These are phyloP conservation scores for Gossypium raimondii DNA, from an alignment of 345 rosid species.

Conservation along the genomic window DNA sequence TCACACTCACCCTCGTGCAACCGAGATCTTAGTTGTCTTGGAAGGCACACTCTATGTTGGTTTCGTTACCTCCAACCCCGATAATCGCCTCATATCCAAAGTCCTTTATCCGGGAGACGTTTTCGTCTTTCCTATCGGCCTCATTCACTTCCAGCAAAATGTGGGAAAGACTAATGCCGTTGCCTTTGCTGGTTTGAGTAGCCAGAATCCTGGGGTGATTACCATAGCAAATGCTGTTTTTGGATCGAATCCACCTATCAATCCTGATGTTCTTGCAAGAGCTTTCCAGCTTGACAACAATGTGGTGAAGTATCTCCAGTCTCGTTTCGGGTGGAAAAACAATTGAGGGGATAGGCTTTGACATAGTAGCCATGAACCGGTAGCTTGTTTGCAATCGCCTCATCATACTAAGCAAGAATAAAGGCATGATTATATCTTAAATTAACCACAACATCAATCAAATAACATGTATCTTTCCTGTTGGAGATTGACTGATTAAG, in stretches of 20 bases:
- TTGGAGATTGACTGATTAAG: too few species aligned
- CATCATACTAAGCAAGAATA: not conserved
- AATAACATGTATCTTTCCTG: not conserved
- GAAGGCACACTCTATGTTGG: constrained; percentile 6
- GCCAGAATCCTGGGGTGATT: constrained; percentile 42
- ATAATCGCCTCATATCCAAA: not conserved
- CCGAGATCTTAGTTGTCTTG: not conserved
- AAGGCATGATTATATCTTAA: not conserved
- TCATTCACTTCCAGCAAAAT: not conserved
- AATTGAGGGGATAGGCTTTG: constrained; percentile 3
- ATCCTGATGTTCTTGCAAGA: constrained; percentile 38
- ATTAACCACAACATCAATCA: not conserved
- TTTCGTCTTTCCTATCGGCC: not conserved
- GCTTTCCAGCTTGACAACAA: constrained; percentile 30
- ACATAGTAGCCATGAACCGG: not conserved
- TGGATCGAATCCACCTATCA: constrained; percentile 36
- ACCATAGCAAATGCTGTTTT: constrained; percentile 38
- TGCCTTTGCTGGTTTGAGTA: constrained; percentile 32
- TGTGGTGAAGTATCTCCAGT: constrained; percentile 7
- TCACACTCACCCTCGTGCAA: constrained; percentile 15
- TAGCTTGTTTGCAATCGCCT: not conserved
- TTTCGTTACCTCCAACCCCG: not conserved
- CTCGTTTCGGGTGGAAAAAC: not conserved
- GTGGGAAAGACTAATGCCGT: not conserved
- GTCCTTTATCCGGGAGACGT: not conserved